Conservation (phyloP, 2,329 filamentous ascomycete species). For the Colletotrichum cereale region DNA sequence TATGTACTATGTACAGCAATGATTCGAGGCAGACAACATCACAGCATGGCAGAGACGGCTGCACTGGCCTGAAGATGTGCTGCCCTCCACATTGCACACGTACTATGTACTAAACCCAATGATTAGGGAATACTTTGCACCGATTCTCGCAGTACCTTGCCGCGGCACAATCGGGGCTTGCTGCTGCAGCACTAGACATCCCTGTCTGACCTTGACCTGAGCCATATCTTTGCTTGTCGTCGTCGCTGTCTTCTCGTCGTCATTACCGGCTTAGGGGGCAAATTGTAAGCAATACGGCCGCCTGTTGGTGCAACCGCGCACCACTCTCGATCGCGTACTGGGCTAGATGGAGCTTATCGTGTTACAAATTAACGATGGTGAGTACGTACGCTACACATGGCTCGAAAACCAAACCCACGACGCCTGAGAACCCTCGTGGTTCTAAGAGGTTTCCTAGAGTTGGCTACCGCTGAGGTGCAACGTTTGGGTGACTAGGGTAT, state of each 20-base stretch:
- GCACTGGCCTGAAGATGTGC: constrained; percentile 17
- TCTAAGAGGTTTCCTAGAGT: constrained; percentile 20
- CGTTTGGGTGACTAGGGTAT: constrained; percentile 13
- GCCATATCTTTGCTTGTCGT: background rate
- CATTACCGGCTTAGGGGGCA: background rate
- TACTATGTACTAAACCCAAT: constrained; percentile 40
- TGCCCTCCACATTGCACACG: constrained; percentile 30
- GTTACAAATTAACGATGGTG: background rate
- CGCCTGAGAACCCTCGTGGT: constrained; percentile 30
- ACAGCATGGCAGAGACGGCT: constrained; percentile 29
- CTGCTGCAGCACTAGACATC: background rate
- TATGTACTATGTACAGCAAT: constrained; percentile 23
- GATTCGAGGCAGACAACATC: constrained; percentile 14
- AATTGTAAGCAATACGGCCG: background rate
- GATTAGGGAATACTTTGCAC: background rate
- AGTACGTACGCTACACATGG: constrained; percentile 6
- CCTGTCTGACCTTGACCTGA: background rate
- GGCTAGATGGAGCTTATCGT: background rate
- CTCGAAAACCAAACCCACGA: constrained; percentile 4
- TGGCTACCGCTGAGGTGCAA: constrained; percentile 17
- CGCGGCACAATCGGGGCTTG: constrained; percentile 7
- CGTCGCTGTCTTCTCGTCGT: background rate
- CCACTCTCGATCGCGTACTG: background rate
- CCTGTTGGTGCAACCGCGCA: background rate
- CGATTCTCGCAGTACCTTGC: constrained; percentile 1